These are phyloP conservation scores for Tolypocladium ophioglossoides DNA, from an alignment of 2,329 filamentous ascomycete species.

Conservation along the genomic window DNA sequence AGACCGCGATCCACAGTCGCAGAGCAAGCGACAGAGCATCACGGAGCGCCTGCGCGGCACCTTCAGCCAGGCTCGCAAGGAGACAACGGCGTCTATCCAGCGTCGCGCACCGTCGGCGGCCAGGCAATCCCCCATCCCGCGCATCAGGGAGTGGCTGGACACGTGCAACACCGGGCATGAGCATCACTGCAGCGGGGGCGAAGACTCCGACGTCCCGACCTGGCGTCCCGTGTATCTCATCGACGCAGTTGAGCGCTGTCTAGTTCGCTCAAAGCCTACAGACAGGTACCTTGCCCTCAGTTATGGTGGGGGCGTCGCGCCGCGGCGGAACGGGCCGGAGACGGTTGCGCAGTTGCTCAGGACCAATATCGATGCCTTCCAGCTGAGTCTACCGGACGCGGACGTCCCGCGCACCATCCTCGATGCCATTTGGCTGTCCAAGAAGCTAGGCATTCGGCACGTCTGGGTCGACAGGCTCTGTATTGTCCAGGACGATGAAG, in stretches of 20 bases:
- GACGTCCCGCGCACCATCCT: conserved; percentile 29
- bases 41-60: conserved; percentile 27
- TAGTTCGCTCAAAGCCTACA: conserved; percentile 26
- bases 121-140: conserved; percentile 23
- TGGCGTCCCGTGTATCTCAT: conserved; percentile 31
- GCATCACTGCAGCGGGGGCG: conserved; percentile 24
- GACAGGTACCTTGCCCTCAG: conserved; percentile 34
- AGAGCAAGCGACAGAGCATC: conserved; percentile 28
- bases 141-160: conserved; percentile 32
- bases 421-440: conserved; percentile 33
- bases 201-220: conserved; percentile 14
- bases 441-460: conserved; percentile 30
- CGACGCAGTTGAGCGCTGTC: conserved; percentile 26
- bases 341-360: conserved; percentile 20
- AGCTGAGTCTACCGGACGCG: conserved; percentile 23
- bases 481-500: conserved; percentile 32
- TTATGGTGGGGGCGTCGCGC: conserved; percentile 29
- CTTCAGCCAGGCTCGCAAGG: conserved; percentile 20
- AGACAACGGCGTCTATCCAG: conserved; percentile 14
- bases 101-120: conserved; percentile 20
- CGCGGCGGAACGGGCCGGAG: conserved; percentile 15
- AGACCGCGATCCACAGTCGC: conserved; percentile 14
- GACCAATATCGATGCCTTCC: conserved; percentile 25
- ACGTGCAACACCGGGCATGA: conserved; percentile 30
- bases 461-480: conserved; percentile 37